Evolutionary conservation across 768 basidiomycete genomes (phyloP), one percentile per base, ranked within the genome.

Genomic region (Xanthoconium stramineum): DNA sequence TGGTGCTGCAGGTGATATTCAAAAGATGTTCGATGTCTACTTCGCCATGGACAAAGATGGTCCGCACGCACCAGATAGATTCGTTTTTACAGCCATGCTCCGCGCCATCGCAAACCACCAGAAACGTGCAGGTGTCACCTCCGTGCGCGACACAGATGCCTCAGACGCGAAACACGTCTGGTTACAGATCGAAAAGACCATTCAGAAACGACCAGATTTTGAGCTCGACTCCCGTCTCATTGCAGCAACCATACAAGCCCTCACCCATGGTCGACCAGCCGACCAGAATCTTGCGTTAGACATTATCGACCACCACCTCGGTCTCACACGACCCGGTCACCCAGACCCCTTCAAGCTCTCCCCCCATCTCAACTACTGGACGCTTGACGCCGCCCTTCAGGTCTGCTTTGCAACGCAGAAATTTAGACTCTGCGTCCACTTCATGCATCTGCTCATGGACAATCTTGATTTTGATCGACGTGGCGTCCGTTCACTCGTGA

Each of bases 11-110:
- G 79, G 80, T 14, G 71, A 79, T 11, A 80, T 85, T 55, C 83
- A 89, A 59, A 80, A 80, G 54, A 79, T 91, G 15, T 89, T 90
- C 60, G 88, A 91, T 57, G 82, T 92, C 47, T 92, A 84, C 72
- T 82, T 88, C 59, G 76, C 77, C 14, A 70, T 93, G 67, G 83
- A 85, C 52, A 64, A 77, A n/a, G 77, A 82, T 4, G 89, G 88
- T 9, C 81, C 80, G 4, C 65, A 84, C n/a, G 75, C 83, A 0
- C 82, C 90, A 5, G 76, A 85, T 60, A 76, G 77, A 49, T 76
- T 78, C 59, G 74, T 88, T 24, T 91, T 81, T 68, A 82, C 86
- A 9, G 80, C 81, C 47, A 81, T 93, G 74, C 80, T 94, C 63
- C 76, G 77, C 43, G 81, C 82, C 46, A 66, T 68, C 63, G 78